Base-by-base conservation (phyloP, 2,329 filamentous ascomycete species). In the Apiospora phragmitis region DNA sequence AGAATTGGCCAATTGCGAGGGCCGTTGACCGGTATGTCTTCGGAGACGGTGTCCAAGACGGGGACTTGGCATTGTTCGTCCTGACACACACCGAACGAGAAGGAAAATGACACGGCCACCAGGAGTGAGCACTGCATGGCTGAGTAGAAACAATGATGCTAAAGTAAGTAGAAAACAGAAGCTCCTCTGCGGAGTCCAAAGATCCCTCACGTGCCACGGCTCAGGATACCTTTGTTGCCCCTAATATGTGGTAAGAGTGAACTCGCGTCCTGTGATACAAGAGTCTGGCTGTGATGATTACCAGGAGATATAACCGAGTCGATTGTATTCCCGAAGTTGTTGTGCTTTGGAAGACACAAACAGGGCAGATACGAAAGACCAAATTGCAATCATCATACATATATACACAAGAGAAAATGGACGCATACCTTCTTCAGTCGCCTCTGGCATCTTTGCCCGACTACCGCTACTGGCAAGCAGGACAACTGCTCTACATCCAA, bases 381-480 rank as follows among this genome's bases (percentile, higher is more conserved):
- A 9, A 55, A 55, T 16, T 14, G 32, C 26, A 21, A 11, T 4
- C 24, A 45, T 18, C 14, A 43, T n/a, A 67, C 38, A 29, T 16
- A 55, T 16, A 55, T 55, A 67, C 18, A 24, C n/a, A 14, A 21
- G 9, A 16, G 45, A 49, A 41, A n/a, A 72, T 72, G 71, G 69
- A 72, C 41, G 69, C 65, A 42, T 70, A 65, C 35, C 66, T 72
- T 5, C 66, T 72, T 18, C 69, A 55, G 32, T 72, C 71, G 26
- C 66, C 67, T 16, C 35, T 70, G 8, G 47, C 67, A 35, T 45
- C 67, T 8, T n/a, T 51, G 69, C 68, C 70, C 11, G 66, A 65
- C n/a, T 71, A 68, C 55, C 65, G 70, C 24, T 66, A 62, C 49
- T 73, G 68, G 70, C 68, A 49, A 35, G 41, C 71, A 38, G 70